Evolutionary conservation across 1,284 basidiomycete genomes (phyloP), one percentile per base, ranked within the genome.

Genomic region (Ceratobasidium sp.): DNA sequence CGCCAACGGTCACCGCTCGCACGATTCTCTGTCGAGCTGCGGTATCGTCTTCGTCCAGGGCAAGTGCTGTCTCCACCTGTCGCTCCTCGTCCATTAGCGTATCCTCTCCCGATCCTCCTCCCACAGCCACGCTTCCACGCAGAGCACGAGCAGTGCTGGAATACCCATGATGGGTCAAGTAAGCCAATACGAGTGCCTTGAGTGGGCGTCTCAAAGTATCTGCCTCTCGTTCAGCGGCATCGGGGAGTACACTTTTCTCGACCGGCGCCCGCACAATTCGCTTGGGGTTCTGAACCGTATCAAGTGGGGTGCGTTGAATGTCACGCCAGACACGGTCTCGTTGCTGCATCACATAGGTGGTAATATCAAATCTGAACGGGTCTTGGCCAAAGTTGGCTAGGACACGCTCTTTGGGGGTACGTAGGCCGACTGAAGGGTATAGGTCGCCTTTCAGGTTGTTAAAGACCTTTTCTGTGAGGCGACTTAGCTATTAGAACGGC

Each of bases 351-450:
- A 90, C 88, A 74, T 93, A 85, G 62, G 86, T 84, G 68, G 91
- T 88, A 75, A 98, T 95, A 76, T 95, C 93, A 76, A 86, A 97
- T 74, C 81, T 83, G 84, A 97, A 98, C 1, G 87, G 83, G 16
- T 87, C 85, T 70, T 90, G 87, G 6, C 91, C 91, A 76, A 97
- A 95, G 79, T 97, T 96, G 74, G 88, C 87, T 53, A 85, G 84
- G 52, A 94, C 79, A 21, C 83, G 80, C 77, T 95, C 92, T 44
- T 84, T 81, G 1, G 82, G 79, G 72, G 93, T 88, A 59, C 91
- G 89, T 69, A 98, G 81, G 9, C 94, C 95, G 58, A 96, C 83
- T n/a, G 90, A 86, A 2, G 95, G 93, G 75, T 88, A 93, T 27
- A 96, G 75, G 21, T 86, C 83, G 62, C 72, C 70, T 11, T 73